Evolutionary conservation across 139 green algal species (phyloP), one percentile per base, ranked within the genome.

Genomic region (Chlamydomonas incerta): DNA sequence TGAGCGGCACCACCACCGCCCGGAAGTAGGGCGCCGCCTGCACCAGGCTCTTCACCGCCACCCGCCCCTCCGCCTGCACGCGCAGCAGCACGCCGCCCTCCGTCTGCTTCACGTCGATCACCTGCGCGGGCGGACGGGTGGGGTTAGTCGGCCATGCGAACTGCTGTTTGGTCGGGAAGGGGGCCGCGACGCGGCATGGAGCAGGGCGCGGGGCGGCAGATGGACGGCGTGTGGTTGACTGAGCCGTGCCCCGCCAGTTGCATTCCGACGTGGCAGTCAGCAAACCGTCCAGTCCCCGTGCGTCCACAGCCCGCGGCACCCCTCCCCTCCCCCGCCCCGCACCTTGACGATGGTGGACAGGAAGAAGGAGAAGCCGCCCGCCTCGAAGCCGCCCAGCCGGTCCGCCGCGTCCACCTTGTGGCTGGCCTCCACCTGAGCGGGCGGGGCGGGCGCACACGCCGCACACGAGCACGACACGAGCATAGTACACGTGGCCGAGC

Each of bases 291-390:
- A n/a, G n/a, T n/a, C n/a, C n/a, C n/a, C n/a, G n/a, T n/a, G n/a
- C n/a, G n/a, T n/a, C n/a, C 62, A 34, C 28, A 13, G 21, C 58
- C 20, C 21, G 58, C 20, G 5, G 26, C 21, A 11, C 58, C 18
- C 58, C 58, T 58, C 58, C 58, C 18, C 18, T 5, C 20, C 58
- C 58, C 5, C 1, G 5, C 65, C 20, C 0, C 79, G 5, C 47
- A 85, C 79, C 79, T 85, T 85, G 63, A 85, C n/a, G 67, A 85
- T 85, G 46, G 79, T 76, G 47, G 79, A 85, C 24, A 85, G 23
- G 47, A 18, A 75, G 33, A 85, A 85, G 9, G 57, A 50, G 10
- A 68, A 85, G 41, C 79, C 79, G 20, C 79, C 79, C 41, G 79
- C 79, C 79, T 85, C 65, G 79, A 41, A 85, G 29, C 28, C 79